These are phyloP conservation scores for Fraxinus excelsior DNA, from an alignment of 257 asterid genomes.

Conservation along the genomic window DNA sequence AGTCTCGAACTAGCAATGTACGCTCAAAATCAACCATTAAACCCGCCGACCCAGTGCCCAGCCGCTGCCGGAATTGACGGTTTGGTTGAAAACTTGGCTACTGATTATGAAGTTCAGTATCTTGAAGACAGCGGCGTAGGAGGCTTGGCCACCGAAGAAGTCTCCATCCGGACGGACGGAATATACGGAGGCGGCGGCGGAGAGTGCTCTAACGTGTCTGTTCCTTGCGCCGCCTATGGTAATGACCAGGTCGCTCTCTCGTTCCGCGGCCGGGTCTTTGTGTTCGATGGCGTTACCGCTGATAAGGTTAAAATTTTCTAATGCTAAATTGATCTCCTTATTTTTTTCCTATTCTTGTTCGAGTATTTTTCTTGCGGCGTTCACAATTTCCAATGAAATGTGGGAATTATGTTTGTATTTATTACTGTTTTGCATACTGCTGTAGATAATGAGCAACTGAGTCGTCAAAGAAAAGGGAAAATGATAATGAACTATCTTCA, in stretches of 20 bases:
- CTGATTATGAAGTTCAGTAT: slow-evolving; percentile 15
- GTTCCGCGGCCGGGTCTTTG: slow-evolving; percentile 43
- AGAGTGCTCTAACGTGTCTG: background rate
- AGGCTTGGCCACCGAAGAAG: slow-evolving; percentile 31
- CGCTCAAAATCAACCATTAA: background rate
- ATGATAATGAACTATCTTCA: background rate
- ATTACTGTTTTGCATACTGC: background rate
- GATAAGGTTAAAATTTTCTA: slow-evolving; percentile 34
- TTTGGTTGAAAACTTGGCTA: background rate
- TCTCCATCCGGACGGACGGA: slow-evolving; percentile 25
- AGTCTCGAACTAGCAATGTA: background rate
- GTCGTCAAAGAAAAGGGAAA: background rate
- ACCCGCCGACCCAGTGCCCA: background rate
- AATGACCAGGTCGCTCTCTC: slow-evolving; percentile 45
- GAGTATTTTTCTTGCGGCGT: background rate
- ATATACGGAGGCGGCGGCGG: slow-evolving; percentile 25
- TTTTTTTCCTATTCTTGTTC: background rate
- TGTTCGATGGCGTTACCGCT: slow-evolving; percentile 41
- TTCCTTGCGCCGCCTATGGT: slow-evolving; percentile 23
- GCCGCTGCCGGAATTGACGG: background rate
- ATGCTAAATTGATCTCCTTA: background rate
- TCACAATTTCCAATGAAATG: background rate
- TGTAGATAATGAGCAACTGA: background rate
- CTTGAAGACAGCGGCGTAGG: slow-evolving; percentile 19
- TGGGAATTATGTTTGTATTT: background rate